phyloP scores from a whole-genome alignment of 108 stramenopile species.

The Cyclotella atomus region DNA sequence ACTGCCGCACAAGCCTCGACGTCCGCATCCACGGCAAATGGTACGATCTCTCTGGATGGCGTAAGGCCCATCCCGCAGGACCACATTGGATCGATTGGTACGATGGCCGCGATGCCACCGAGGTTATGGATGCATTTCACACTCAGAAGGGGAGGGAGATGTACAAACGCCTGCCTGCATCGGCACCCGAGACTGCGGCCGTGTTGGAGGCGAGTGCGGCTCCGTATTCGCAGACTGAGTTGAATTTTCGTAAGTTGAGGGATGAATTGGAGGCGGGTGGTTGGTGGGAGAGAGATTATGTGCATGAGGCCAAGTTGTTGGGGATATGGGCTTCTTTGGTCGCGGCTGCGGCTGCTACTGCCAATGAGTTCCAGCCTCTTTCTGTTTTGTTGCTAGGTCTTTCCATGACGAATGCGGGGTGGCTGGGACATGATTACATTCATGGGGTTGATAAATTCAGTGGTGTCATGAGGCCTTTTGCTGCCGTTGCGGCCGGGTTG shows the following conservation, averaged over 20 bases:
- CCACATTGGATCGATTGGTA: constrained; percentile 94
- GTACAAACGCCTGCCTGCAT: constrained; percentile 80
- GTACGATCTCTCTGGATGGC: constrained; percentile 93
- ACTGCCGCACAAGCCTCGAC: constrained; percentile 75
- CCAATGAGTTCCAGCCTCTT: constrained; percentile 54
- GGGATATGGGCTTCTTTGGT: constrained; percentile 73
- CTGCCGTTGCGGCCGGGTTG: constrained; percentile 76
- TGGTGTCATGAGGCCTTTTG: constrained; percentile 68
- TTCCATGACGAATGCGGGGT: constrained; percentile 89
- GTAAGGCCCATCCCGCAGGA: constrained; percentile 92
- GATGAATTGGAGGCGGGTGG: constrained; percentile 81
- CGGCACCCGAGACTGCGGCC: constrained; percentile 27
- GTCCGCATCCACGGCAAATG: constrained; percentile 86
- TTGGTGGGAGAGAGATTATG: constrained; percentile 89
- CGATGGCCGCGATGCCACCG: constrained; percentile 92
- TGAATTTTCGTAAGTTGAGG: constrained; percentile 83
- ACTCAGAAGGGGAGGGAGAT: constrained; percentile 76
- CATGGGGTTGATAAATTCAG: constrained; percentile 86
- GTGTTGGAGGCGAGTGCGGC: constrained; percentile 53
- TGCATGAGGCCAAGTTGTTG: constrained; percentile 75
- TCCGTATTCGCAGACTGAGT: constrained; percentile 65
- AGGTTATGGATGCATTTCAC: constrained; percentile 95
- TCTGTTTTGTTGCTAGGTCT: constrained; percentile 62
- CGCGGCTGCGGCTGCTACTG: constrained; percentile 57
- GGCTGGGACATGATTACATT: constrained; percentile 94